Evolutionary conservation across 2,329 filamentous ascomycete genomes (phyloP).

Genomic region (Epichloe sibirici): DNA sequence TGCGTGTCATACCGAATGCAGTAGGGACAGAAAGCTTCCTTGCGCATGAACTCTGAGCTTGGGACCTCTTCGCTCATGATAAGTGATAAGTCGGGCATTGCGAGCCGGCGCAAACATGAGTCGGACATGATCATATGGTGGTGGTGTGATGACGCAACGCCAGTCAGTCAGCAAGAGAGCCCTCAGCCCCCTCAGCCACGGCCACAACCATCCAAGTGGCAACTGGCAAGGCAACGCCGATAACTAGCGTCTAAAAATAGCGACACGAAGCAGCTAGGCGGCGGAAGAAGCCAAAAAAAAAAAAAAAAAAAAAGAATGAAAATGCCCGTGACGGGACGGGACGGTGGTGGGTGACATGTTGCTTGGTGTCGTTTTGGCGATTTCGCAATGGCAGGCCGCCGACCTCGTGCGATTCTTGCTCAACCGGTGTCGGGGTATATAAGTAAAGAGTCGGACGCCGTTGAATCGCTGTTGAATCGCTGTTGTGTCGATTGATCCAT

Average conservation of each 20-base stretch:
- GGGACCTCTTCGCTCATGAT: too few relatives aligned
- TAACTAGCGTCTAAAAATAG: constrained; percentile 5
- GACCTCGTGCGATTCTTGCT: neutral
- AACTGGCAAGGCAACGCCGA: neutral
- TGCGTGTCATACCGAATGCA: too few relatives aligned
- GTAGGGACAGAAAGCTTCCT: too few relatives aligned
- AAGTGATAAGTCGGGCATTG: too few relatives aligned
- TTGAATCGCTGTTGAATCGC: neutral
- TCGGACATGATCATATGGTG: too few relatives aligned
- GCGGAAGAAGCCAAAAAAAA: neutral
- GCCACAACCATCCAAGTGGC: neutral
- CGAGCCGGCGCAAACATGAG: too few relatives aligned
- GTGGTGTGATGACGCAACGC: too few relatives aligned
- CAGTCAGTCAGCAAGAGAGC: too few relatives aligned
- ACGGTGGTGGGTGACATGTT: constrained; percentile 2
- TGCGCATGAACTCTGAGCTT: too few relatives aligned
- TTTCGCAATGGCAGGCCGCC: neutral
- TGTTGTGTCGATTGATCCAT: neutral
- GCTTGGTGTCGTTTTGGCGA: neutral
- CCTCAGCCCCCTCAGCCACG: too few relatives aligned
- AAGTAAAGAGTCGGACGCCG: neutral
- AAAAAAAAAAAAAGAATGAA: neutral
- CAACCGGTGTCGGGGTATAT: constrained; percentile 1
- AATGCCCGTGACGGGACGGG: neutral
- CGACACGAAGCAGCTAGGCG: neutral